Base-by-base conservation (phyloP, 1,139 yeast species). In the Hanseniaspora uvarum region DNA sequence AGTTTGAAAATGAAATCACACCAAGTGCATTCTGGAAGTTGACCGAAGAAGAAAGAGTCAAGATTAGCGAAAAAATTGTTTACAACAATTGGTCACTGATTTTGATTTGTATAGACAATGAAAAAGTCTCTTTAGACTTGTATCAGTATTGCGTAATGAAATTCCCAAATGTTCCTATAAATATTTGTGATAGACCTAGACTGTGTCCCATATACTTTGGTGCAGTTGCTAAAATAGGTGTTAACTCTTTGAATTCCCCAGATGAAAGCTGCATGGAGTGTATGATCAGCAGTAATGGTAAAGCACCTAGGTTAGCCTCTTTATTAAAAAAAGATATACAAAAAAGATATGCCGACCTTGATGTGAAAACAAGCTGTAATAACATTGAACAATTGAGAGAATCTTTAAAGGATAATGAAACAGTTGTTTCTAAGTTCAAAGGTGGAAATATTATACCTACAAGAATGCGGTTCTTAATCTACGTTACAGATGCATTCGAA, bases 121-220 rank as follows among this genome's bases (percentile, higher is more conserved):
- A 55, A 8, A 38, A 28, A 4, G 44, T 59, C 34, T 62, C 68
- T 14, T 60, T 61, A 46, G 54, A 55, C 18, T 59, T 66, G 3
- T 64, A 63, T 52, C 50, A 56, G 11, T 58, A 61, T 41, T 58
- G 62, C n/a, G 62, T 61, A 33, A 23, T 48, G 14, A 50, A 52
- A 21, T 62, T 59, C 40, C 53, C 57, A 5, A 63, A 62, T 31
- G 66, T 65, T 46, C 49, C 63, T 53, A 61, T 67, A 34, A 67
- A 67, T 49, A 68, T 67, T 11, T 69, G 69, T 6, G 70, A 67
- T 53, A 62, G 63, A 16, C 69, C 69, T 7, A 60, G 62, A 4
- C 53, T 64, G n/a, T 67, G 70, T 56, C 68, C 65, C 52, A 62
- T 65, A 36, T 65, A 64, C 52, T 67, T 67, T 55, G 70, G 70